phyloP scores from a whole-genome alignment of 2,329 filamentous ascomycete species.

The Beauveria australis region DNA sequence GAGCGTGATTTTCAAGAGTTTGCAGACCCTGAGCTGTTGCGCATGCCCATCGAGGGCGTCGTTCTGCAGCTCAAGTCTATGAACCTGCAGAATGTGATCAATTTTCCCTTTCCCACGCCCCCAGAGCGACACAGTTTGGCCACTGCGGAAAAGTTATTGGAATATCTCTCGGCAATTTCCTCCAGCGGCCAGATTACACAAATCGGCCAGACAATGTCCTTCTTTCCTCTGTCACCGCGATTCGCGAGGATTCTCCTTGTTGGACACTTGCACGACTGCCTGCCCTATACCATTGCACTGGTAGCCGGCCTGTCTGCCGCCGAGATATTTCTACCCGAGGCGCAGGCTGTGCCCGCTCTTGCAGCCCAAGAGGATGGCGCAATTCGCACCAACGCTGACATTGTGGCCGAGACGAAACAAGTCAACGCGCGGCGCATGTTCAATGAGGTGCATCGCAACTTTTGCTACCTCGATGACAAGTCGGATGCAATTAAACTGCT shows the following conservation, averaged over 20 bases:
- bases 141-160: slow-evolving; percentile 78
- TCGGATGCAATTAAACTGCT: slow-evolving; percentile 88
- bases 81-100: slow-evolving; percentile 81
- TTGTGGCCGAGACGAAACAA: slow-evolving; percentile 61
- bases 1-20: slow-evolving; percentile 84
- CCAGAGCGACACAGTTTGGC: slow-evolving; percentile 68
- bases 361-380: slow-evolving; percentile 38
- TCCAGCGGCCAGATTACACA: slow-evolving; percentile 66
- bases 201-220: slow-evolving; percentile 71
- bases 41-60: slow-evolving; percentile 87
- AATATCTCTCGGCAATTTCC: slow-evolving; percentile 75
- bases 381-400: slow-evolving; percentile 56
- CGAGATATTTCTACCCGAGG: slow-evolving; percentile 79
- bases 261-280: slow-evolving; percentile 71
- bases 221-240: slow-evolving; percentile 83
- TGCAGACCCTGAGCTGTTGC: slow-evolving; percentile 77
- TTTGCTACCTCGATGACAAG: slow-evolving; percentile 71
- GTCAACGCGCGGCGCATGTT: slow-evolving; percentile 53
- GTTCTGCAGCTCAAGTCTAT: slow-evolving; percentile 93
- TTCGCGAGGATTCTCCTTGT: slow-evolving; percentile 89
- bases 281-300: slow-evolving; percentile 78
- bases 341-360: slow-evolving; percentile 58
- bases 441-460: slow-evolving; percentile 67
- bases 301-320: slow-evolving; percentile 83
- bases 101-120: slow-evolving; percentile 93